A percentile compares a stretch with the other conserved stretches of the same genome.
phyloP scores from a whole-genome alignment of 441 rosid species.

The Erysimum cheiri region DNA sequence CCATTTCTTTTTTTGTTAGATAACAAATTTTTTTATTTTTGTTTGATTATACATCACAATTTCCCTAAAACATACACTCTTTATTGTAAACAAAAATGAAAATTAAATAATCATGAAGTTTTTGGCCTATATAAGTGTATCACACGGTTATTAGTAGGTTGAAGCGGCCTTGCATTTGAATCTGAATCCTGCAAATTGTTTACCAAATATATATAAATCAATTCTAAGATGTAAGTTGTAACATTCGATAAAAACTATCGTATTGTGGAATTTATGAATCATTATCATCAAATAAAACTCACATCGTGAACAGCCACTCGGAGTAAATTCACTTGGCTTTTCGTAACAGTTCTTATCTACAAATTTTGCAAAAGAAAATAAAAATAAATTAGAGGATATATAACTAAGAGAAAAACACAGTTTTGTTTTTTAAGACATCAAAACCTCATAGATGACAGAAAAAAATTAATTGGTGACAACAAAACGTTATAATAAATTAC shows the following conservation, averaged over 20 bases:
- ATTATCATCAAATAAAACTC: neutral
- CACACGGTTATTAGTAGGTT: neutral
- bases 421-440: no score
- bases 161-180: neutral
- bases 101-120: neutral
- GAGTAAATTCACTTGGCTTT: conserved; percentile 6
- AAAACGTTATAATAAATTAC: no score
- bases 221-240: neutral
- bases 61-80: neutral
- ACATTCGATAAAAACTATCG: neutral
- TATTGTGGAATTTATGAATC: neutral
- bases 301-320: conserved; percentile 41
- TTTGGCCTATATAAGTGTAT: neutral
- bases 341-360: neutral
- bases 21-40: neutral
- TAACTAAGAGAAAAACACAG: neutral
- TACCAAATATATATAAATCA: neutral
- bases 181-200: neutral
- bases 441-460: neutral
- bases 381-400: neutral
- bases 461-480: neutral
- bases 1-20: neutral
- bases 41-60: neutral
- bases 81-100: neutral
- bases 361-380: neutral